Evolutionary conservation across 768 basidiomycete species (phyloP), one percentile per base, ranked within the genome.

Genomic region (Fistulinella prunicolor): DNA sequence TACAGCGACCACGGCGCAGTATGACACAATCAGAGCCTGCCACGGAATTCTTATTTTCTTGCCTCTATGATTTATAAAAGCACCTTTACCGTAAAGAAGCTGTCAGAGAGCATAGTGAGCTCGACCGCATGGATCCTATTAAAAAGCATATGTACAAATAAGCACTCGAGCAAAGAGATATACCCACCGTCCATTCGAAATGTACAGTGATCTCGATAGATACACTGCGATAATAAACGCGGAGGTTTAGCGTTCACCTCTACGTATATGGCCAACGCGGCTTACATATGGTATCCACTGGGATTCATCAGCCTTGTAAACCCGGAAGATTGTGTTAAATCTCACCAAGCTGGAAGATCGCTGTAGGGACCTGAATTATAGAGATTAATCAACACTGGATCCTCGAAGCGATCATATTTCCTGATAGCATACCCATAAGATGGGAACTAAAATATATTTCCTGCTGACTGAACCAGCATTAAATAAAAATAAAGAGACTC

Each of bases 271-370:
- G n/a, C n/a, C n/a, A n/a, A n/a, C n/a, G n/a, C n/a, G n/a, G n/a
- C n/a, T 12, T n/a, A 20, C 9, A 3, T 19, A 14, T 3, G 9
- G 16, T 14, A 7, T 16, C 19, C 14, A 14, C 2, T 13, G 26
- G 26, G 10, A 28, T 6, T 28, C 26, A 34, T 49, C 19, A 21
- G 42, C 19, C 17, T 4, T 44, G 14, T 13, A 12, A 17, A 21
- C n/a, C 14, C 16, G 1, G 10, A 28, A 28, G 10, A 12, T 9
- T 7, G 2, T 14, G 2, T 6, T 12, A 6, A 13, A 14, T 37
- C 49, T 46, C 34, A 50, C 49, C 44, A 10, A 50, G 32, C 6
- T 41, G 44, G 19, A 37, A 50, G 13, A 38, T 19, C 17, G 39
- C 35, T 12, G 28, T 3, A 16, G 44, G 49, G n/a, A 46, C 10